Percentiles rank a stretch among this genome's conserved stretches.
Conservation (phyloP, 805 yeast genomes). For the Starmera pachycereana region DNA sequence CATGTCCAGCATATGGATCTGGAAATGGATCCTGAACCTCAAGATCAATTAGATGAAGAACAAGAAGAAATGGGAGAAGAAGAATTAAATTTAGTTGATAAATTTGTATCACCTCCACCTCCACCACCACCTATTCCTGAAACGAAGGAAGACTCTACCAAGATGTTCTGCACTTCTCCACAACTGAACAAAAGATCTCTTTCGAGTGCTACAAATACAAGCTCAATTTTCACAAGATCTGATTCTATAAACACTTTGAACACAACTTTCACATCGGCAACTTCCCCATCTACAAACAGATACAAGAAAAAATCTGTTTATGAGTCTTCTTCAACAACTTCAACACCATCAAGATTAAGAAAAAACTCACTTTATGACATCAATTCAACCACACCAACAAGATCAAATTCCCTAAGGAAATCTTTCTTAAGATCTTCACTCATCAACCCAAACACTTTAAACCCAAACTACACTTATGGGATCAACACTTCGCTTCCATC, state of each 20-base stretch:
- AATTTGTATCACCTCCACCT: background rate
- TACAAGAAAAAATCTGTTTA: background rate
- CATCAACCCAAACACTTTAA: no score
- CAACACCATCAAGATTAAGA: background rate
- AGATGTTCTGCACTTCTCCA: conserved; percentile 9
- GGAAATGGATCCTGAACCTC: conserved; percentile 1
- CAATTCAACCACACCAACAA: background rate
- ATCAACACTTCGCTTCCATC: no score
- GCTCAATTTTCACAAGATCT: conserved; percentile 9
- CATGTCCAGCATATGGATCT: conserved; percentile 31
- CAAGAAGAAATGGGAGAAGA: background rate
- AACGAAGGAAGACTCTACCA: background rate
- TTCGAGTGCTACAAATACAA: background rate
- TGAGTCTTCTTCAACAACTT: conserved; percentile 4
- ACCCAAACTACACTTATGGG: no score
- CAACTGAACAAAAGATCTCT: background rate
- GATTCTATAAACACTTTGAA: conserved; percentile 17
- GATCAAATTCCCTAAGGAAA: background rate
- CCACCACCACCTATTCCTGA: background rate
- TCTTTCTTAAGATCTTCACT: no score
- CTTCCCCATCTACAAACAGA: background rate
- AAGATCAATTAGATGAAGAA: background rate
- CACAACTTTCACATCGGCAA: conserved; percentile 6
- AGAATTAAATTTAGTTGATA: background rate
- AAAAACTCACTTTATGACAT: conserved; percentile 10